Percentiles rank a stretch among this genome's conserved stretches.
Evolutionary conservation across 1,139 yeast genomes (phyloP).

Genomic region (Yamadazyma epiphylla): DNA sequence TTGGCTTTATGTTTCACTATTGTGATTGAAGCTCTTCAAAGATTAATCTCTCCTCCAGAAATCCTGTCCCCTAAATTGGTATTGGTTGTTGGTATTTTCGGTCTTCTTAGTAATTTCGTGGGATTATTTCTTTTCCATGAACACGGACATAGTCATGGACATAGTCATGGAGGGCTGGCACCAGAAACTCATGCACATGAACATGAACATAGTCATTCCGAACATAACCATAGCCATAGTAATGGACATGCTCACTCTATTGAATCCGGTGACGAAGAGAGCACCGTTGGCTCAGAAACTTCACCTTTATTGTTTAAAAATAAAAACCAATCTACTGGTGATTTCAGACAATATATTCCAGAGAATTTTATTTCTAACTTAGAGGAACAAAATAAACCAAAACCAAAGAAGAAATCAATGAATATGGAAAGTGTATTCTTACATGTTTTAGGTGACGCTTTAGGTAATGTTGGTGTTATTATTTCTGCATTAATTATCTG

Average conservation of each 20-base stretch:
- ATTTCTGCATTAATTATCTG: constrained; percentile 86
- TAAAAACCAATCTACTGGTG: constrained; percentile 10
- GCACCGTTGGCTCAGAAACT: constrained; percentile 5
- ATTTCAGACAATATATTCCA: constrained; percentile 30
- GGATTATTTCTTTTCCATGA: constrained; percentile 91
- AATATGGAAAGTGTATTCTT: constrained; percentile 97
- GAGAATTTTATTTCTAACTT: constrained; percentile 34
- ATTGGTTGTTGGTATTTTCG: constrained; percentile 76
- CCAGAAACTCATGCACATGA: not conserved
- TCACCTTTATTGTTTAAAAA: constrained; percentile 9
- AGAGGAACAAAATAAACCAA: constrained; percentile 27
- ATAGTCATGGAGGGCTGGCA: constrained; percentile 17
- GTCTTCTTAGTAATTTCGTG: constrained; percentile 73
- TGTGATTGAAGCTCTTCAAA: constrained; percentile 86
- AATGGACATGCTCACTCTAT: constrained; percentile 42
- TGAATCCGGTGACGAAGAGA: constrained; percentile 4
- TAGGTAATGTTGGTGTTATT: constrained; percentile 94
- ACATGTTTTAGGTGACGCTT: constrained; percentile 93
- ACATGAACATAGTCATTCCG: not conserved
- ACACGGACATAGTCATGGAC: constrained; percentile 71
- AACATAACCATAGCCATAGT: constrained; percentile 23
- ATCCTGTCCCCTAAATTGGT: constrained; percentile 79
- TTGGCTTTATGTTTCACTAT: constrained; percentile 91
- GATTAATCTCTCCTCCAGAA: constrained; percentile 77
- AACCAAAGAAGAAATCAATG: constrained; percentile 52